These are phyloP conservation scores for Exophiala sideris DNA, from an alignment of 2,329 filamentous ascomycete species.

Conservation along the genomic window DNA sequence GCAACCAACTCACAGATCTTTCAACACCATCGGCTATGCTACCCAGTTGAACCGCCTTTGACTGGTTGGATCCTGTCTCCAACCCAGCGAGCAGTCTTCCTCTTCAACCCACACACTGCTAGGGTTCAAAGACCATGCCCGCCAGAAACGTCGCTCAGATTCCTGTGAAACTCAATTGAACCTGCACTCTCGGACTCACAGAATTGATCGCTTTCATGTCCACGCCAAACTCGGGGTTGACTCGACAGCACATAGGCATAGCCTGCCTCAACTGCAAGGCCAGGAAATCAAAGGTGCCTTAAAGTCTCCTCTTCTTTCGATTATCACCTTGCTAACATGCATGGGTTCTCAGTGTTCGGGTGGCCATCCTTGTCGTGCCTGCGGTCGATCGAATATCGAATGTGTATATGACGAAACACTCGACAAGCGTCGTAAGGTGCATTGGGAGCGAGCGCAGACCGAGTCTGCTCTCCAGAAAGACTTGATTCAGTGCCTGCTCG, in stretches of 20 bases:
- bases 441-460: slow-evolving; percentile 10
- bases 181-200: background rate
- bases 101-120: too few relatives aligned
- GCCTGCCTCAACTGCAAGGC: slow-evolving; percentile 12
- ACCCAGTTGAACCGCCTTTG: too few relatives aligned
- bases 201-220: background rate
- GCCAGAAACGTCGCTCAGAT: too few relatives aligned
- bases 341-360: slow-evolving; percentile 7
- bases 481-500: slow-evolving; percentile 5
- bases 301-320: background rate
- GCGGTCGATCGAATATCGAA: slow-evolving; percentile 6
- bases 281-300: slow-evolving; percentile 9
- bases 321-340: background rate
- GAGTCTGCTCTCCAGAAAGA: slow-evolving; percentile 9
- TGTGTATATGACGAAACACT: slow-evolving; percentile 9
- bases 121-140: too few relatives aligned
- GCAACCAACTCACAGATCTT: too few relatives aligned
- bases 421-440: slow-evolving; percentile 11
- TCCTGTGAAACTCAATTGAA: too few relatives aligned
- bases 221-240: background rate
- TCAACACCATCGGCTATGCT: too few relatives aligned
- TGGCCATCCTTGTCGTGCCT: slow-evolving; percentile 6
- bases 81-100: too few relatives aligned
- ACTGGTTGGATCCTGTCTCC: too few relatives aligned
- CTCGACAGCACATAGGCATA: slow-evolving; percentile 40